These are phyloP conservation scores for Friedmanniomyces simplex DNA, from an alignment of 495 filamentous ascomycete species.

Conservation along the genomic window DNA sequence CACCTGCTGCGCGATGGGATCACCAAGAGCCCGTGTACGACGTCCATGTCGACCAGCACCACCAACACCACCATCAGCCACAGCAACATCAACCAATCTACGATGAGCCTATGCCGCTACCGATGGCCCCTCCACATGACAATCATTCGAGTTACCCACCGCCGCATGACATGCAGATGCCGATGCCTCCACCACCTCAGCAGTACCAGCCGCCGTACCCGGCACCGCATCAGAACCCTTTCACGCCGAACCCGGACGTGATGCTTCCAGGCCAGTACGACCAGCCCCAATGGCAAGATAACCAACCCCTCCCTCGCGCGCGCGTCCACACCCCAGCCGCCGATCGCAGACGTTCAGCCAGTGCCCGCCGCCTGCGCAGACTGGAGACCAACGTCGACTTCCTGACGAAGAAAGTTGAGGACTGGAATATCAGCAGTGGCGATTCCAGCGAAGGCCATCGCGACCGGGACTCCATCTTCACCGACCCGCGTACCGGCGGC, in stretches of 20 bases:
- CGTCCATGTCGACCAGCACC: neutral
- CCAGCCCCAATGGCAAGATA: neutral
- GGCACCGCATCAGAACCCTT: neutral
- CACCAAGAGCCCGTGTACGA: neutral
- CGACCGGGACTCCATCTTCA: slow-evolving; percentile 1
- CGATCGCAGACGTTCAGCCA: neutral
- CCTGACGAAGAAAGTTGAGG: neutral
- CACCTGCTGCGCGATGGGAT: neutral
- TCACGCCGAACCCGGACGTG: neutral
- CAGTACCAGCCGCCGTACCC: neutral
- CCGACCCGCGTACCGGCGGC: neutral
- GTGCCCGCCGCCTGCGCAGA: neutral
- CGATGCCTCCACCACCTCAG: neutral
- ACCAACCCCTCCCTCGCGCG: neutral
- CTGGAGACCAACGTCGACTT: neutral
- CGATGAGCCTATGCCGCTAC: neutral
- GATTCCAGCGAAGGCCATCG: neutral
- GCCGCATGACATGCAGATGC: neutral
- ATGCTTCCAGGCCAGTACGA: neutral
- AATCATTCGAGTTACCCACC: neutral
- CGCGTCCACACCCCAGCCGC: neutral
- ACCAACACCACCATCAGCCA: neutral
- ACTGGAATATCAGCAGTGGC: slow-evolving; percentile 7
- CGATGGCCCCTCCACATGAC: neutral
- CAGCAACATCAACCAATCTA: neutral